phyloP scores from a whole-genome alignment of 192 early-diverging fungal genomes.

The Phycomyces blakesleeanus region DNA sequence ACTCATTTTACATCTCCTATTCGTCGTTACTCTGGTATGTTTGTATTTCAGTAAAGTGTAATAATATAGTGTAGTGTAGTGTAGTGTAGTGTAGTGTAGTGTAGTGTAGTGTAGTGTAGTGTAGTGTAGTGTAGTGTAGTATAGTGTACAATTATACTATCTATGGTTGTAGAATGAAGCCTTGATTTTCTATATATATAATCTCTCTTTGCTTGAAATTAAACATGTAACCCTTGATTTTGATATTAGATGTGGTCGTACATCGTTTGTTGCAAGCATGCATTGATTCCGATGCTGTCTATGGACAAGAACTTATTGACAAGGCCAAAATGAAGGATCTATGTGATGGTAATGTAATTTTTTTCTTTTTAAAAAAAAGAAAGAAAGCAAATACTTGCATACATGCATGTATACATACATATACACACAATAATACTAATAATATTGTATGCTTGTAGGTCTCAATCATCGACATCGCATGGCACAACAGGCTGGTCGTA shows the following conservation, averaged over 20 bases:
- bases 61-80: too few relatives aligned
- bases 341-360: slow-evolving; percentile 59
- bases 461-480: slow-evolving; percentile 93
- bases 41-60: too few relatives aligned
- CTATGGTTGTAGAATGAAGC: slow-evolving; percentile 4
- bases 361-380: not conserved
- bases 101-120: too few relatives aligned
- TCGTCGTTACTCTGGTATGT: slow-evolving; percentile 89
- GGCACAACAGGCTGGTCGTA: slow-evolving; percentile 92
- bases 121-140: too few relatives aligned
- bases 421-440: too few relatives aligned
- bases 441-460: slow-evolving; percentile 32
- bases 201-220: not conserved
- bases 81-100: too few relatives aligned
- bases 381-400: not conserved
- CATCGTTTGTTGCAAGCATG: slow-evolving; percentile 76
- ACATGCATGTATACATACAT: slow-evolving; percentile 1
- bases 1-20: slow-evolving; percentile 99
- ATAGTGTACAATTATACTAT: too few relatives aligned
- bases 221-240: too few relatives aligned
- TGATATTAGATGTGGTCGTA: slow-evolving; percentile 77
- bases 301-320: slow-evolving; percentile 75
- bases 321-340: slow-evolving; percentile 80
- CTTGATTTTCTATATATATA: too few relatives aligned
- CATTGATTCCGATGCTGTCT: slow-evolving; percentile 41